phyloP scores from a whole-genome alignment of 148 eudicot genomes.

The Rhododendron mucronatum region DNA sequence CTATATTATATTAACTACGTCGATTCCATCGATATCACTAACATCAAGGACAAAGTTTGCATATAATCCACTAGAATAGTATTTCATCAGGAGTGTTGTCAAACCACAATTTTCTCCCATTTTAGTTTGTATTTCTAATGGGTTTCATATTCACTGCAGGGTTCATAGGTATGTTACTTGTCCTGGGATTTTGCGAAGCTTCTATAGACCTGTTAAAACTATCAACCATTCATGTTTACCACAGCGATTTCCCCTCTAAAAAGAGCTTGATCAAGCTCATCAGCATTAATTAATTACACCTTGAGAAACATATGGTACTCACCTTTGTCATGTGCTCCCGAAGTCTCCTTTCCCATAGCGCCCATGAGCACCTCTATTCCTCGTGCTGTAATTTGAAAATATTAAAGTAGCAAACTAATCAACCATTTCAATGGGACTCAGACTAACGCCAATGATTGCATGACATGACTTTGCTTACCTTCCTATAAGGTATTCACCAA shows the following conservation, averaged over 20 bases:
- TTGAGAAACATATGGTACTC: constrained; percentile 23
- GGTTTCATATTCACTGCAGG: neutral
- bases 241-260: neutral
- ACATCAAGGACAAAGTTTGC: neutral
- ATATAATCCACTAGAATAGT: neutral
- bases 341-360: constrained; percentile 83
- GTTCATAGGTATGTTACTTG: neutral
- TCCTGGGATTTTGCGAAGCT: neutral
- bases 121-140: neutral
- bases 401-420: neutral
- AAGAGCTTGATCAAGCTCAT: neutral
- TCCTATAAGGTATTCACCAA: constrained; percentile 94
- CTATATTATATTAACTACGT: neutral
- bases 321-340: constrained; percentile 85
- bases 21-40: neutral
- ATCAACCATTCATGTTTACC: neutral
- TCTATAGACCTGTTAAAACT: neutral
- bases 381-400: constrained; percentile 41
- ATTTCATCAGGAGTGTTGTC: neutral
- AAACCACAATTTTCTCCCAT: neutral
- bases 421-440: constrained; percentile 5
- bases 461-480: constrained; percentile 44
- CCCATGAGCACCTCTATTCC: constrained; percentile 98
- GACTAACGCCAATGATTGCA: neutral
- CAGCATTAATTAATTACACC: neutral